Evolutionary conservation across 2,329 filamentous ascomycete species (phyloP), one percentile per base, ranked within the genome.

Genomic region (Orbilia oligospora): DNA sequence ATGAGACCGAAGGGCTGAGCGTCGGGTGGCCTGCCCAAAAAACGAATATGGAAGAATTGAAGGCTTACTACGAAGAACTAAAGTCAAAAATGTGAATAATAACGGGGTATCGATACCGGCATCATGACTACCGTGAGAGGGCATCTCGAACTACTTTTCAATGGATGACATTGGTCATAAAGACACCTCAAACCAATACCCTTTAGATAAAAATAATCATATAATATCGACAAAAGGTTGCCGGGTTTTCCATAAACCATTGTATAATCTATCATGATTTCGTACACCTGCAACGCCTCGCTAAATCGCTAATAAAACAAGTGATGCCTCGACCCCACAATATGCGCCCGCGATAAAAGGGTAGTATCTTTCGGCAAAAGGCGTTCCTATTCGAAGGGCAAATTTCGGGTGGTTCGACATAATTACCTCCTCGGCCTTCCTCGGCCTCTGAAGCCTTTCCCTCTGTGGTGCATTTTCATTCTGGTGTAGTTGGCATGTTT

Each of bases 71-170:
- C 79, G 93, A 95, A 84, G 92, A 97, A 70, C 87, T 99, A 83
- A 97, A 97, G 89, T 86, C 91, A 16, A 97, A 94, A 88, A 95
- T 98, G 88, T 97, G 87, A 85, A 24, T n/a, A 12, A 8, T 8
- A n/a, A 46, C n/a, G n/a, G n/a, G n/a, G n/a, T n/a, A n/a, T n/a
- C n/a, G n/a, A n/a, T n/a, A n/a, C n/a, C n/a, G n/a, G n/a, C n/a
- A n/a, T n/a, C n/a, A n/a, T n/a, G n/a, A n/a, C n/a, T n/a, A n/a
- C n/a, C n/a, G n/a, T n/a, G n/a, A n/a, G n/a, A n/a, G n/a, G n/a
- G n/a, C n/a, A n/a, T n/a, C n/a, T n/a, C n/a, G n/a, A n/a, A n/a
- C 22, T 6, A 30, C 27, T 6, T 30, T 30, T 30, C 27, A 5
- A 36, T 36, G 8, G 33, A 36, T 36, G 33, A 9, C 5, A 9